Evolutionary conservation across 331 rosid genomes (phyloP).

Genomic region (Malus hybrid): DNA sequence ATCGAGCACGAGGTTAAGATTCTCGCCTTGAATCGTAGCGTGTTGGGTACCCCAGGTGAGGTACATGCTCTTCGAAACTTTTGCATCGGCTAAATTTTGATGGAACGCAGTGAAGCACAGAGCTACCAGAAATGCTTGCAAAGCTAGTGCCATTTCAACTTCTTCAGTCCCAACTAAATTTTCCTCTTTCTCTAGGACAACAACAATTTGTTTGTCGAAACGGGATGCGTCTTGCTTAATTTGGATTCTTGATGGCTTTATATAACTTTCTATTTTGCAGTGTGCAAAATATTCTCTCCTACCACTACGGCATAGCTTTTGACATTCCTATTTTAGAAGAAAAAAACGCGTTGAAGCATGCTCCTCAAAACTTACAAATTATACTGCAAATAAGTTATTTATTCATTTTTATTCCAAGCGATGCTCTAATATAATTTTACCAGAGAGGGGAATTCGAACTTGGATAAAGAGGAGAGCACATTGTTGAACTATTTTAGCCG

Average conservation of each 20-base stretch:
- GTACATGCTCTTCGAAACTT: slow-evolving; percentile 44
- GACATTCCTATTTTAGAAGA: not conserved
- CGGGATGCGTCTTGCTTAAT: slow-evolving; percentile 1
- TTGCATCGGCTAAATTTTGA: slow-evolving; percentile 38
- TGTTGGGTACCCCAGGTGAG: slow-evolving; percentile 56
- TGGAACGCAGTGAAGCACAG: slow-evolving; percentile 23
- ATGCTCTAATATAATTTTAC: too few relatives aligned
- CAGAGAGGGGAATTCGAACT: not conserved
- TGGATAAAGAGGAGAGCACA: not conserved
- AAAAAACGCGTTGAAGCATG: not conserved
- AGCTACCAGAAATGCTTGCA: slow-evolving; percentile 18
- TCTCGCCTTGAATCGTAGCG: slow-evolving; percentile 43
- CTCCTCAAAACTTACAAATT: not conserved
- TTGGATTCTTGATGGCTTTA: slow-evolving; percentile 23
- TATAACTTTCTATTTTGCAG: slow-evolving; percentile 10
- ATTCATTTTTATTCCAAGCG: not conserved
- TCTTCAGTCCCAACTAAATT: slow-evolving; percentile 2
- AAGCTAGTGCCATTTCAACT: slow-evolving; percentile 25
- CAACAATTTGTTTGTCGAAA: slow-evolving; percentile 8
- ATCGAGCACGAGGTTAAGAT: slow-evolving; percentile 66
- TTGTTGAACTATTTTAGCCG: too few relatives aligned
- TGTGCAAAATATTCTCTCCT: not conserved
- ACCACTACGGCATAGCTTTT: not conserved
- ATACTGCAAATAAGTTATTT: not conserved
- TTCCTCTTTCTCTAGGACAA: not conserved